These are phyloP conservation scores for Pythium sukuiense DNA, from an alignment of 352 stramenopile species.

Conservation along the genomic window DNA sequence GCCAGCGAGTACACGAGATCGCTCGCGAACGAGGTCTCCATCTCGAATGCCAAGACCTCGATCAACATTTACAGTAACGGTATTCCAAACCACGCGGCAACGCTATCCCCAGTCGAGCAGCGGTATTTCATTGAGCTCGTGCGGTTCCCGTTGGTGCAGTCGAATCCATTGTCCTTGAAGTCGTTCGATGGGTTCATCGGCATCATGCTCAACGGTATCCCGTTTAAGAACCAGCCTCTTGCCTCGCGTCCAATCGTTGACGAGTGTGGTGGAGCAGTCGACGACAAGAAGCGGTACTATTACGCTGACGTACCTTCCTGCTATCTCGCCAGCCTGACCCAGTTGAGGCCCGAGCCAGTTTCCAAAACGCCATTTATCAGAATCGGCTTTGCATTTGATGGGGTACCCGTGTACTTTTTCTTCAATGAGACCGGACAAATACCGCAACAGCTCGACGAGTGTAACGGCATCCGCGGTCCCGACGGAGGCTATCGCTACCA, in stretches of 20 bases:
- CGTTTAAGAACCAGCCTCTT: constrained; percentile 32
- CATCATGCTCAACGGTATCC: constrained; percentile 64
- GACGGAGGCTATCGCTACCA: constrained; percentile 66
- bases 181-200: constrained; percentile 36
- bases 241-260: constrained; percentile 16
- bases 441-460: constrained; percentile 50
- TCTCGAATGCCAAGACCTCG: constrained; percentile 38
- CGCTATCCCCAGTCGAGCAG: constrained; percentile 20
- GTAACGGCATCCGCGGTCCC: constrained; percentile 40
- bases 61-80: constrained; percentile 68
- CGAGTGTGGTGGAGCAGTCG: constrained; percentile 51
- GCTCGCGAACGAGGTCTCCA: constrained; percentile 44
- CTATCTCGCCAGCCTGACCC: constrained; percentile 29
- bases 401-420: constrained; percentile 52
- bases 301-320: constrained; percentile 47
- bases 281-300: constrained; percentile 46
- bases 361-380: constrained; percentile 26
- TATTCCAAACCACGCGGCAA: constrained; percentile 41
- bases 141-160: constrained; percentile 43
- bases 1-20: neutral
- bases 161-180: constrained; percentile 29
- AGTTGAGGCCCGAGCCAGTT: neutral
- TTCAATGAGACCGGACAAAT: constrained; percentile 49
- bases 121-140: constrained; percentile 64
- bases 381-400: constrained; percentile 65